Percentiles rank a stretch among this genome's conserved stretches.
Evolutionary conservation across 2,329 filamentous ascomycete species (phyloP).

Genomic region (Aspergillus persii): DNA sequence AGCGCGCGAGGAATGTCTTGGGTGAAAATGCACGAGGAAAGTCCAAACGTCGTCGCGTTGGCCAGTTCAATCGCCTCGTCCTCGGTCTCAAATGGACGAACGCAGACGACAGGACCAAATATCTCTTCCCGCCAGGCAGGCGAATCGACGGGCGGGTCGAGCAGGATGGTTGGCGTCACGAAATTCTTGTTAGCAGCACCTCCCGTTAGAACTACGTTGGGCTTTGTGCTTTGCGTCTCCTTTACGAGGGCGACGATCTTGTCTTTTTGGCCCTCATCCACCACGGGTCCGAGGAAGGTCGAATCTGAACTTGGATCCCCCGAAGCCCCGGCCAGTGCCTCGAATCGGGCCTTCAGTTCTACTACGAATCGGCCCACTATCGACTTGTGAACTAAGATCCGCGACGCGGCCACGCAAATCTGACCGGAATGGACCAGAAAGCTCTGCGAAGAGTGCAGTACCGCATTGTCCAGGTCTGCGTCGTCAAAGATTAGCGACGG

Average conservation of each 20-base stretch:
- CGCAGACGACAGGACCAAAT: slow-evolving; percentile 9
- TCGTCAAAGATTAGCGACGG: slow-evolving; percentile 29
- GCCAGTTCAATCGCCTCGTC: slow-evolving; percentile 8
- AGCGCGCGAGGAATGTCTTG: slow-evolving; percentile 7
- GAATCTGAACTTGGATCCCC: not conserved
- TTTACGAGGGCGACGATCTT: slow-evolving; percentile 9
- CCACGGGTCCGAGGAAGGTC: slow-evolving; percentile 9
- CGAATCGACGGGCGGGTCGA: slow-evolving; percentile 3
- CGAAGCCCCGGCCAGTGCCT: not conserved
- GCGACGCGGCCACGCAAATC: slow-evolving; percentile 21
- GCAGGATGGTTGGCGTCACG: slow-evolving; percentile 12
- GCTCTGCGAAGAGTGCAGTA: slow-evolving; percentile 11
- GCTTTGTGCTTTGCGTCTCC: slow-evolving; percentile 3
- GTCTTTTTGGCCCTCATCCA: slow-evolving; percentile 10
- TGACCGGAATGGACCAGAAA: slow-evolving; percentile 21
- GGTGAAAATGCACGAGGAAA: slow-evolving; percentile 9
- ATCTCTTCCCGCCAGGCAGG: slow-evolving; percentile 9
- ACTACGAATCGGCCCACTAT: slow-evolving; percentile 16
- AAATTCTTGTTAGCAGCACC: slow-evolving; percentile 8
- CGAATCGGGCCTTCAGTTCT: slow-evolving; percentile 9
- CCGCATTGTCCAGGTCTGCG: slow-evolving; percentile 27
- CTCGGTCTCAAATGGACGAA: slow-evolving; percentile 9
- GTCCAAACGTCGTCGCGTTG: slow-evolving; percentile 6
- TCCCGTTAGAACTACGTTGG: slow-evolving; percentile 2
- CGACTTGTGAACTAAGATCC: slow-evolving; percentile 21